phyloP scores from a whole-genome alignment of 2,329 filamentous ascomycete species.

The Dothistroma septosporum region DNA sequence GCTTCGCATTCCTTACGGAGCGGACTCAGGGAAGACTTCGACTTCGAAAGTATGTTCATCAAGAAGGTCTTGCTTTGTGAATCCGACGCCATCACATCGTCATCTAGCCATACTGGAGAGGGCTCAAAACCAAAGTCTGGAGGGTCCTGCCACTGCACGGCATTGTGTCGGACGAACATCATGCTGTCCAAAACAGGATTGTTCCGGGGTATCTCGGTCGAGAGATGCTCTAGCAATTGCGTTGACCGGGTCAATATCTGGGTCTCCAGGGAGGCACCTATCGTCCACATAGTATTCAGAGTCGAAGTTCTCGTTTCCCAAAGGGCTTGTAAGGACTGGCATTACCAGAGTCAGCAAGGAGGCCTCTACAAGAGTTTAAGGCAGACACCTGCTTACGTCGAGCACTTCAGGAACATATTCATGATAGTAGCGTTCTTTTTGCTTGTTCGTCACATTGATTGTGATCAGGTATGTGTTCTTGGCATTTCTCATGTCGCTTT shows the following conservation, averaged over 20 bases:
- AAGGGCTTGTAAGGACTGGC: conserved; percentile 73
- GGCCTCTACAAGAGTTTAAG: neutral
- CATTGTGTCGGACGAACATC: conserved; percentile 97
- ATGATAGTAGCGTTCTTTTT: conserved; percentile 96
- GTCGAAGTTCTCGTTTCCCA: conserved; percentile 82
- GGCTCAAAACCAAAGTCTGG: conserved; percentile 82
- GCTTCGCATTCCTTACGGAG: conserved; percentile 78
- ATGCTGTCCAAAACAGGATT: conserved; percentile 85
- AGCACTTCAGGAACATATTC: conserved; percentile 93
- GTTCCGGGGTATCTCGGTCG: conserved; percentile 80
- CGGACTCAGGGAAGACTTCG: conserved; percentile 77
- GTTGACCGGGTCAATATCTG: conserved; percentile 70
- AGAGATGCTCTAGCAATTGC: conserved; percentile 66
- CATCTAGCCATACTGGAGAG: conserved; percentile 95
- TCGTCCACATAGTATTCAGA: conserved; percentile 79
- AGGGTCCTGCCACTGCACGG: conserved; percentile 74
- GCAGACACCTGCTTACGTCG: conserved; percentile 56
- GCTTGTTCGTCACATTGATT: conserved; percentile 95
- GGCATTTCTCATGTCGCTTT: conserved; percentile 91
- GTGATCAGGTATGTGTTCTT: conserved; percentile 98
- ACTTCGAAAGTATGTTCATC: conserved; percentile 86
- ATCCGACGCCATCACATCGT: conserved; percentile 79
- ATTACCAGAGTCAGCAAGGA: conserved; percentile 1
- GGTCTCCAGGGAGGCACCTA: conserved; percentile 75
- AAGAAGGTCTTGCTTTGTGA: conserved; percentile 84